Percentiles rank a stretch among this genome's conserved stretches.
Conservation (phyloP, 1,284 basidiomycete genomes). For the Athelia sp. region DNA sequence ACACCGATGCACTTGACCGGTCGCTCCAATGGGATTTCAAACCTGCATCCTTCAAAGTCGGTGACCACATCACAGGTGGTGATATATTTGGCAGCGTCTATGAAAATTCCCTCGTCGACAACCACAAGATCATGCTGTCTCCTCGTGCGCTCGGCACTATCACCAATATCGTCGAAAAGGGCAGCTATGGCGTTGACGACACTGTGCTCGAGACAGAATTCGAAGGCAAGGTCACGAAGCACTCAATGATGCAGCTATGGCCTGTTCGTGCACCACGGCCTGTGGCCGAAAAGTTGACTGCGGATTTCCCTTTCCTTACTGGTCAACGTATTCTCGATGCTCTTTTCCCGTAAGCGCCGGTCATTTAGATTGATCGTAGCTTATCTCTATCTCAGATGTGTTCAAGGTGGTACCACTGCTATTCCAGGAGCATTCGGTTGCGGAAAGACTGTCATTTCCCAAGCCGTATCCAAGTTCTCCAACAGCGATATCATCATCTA, state of each 20-base stretch:
- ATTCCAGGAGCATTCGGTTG: slow-evolving; percentile 99
- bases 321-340: slow-evolving; percentile 98
- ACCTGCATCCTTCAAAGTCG: slow-evolving; percentile 83
- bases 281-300: slow-evolving; percentile 90
- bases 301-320: slow-evolving; percentile 89
- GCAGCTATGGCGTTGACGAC: slow-evolving; percentile 93
- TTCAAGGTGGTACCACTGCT: slow-evolving; percentile 98
- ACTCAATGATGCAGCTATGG: slow-evolving; percentile 98
- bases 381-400: slow-evolving; percentile 58
- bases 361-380: neutral
- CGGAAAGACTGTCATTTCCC: slow-evolving; percentile 95
- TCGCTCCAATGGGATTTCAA: slow-evolving; percentile 94
- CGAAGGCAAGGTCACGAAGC: slow-evolving; percentile 90
- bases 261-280: slow-evolving; percentile 98
- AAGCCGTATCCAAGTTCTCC: slow-evolving; percentile 97
- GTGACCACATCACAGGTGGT: slow-evolving; percentile 96
- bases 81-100: slow-evolving; percentile 95
- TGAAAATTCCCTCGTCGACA: slow-evolving; percentile 94
- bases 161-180: slow-evolving; percentile 91
- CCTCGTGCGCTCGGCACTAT: slow-evolving; percentile 95
- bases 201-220: slow-evolving; percentile 97
- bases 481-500: slow-evolving; percentile 99
- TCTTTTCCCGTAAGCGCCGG: slow-evolving; percentile 77
- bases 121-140: slow-evolving; percentile 96
- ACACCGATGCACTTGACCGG: slow-evolving; percentile 92